Percentiles rank a stretch among this genome's conserved stretches.
phyloP scores from a whole-genome alignment of 2,329 filamentous ascomycete genomes.

The Penicillium psychrosexuale region DNA sequence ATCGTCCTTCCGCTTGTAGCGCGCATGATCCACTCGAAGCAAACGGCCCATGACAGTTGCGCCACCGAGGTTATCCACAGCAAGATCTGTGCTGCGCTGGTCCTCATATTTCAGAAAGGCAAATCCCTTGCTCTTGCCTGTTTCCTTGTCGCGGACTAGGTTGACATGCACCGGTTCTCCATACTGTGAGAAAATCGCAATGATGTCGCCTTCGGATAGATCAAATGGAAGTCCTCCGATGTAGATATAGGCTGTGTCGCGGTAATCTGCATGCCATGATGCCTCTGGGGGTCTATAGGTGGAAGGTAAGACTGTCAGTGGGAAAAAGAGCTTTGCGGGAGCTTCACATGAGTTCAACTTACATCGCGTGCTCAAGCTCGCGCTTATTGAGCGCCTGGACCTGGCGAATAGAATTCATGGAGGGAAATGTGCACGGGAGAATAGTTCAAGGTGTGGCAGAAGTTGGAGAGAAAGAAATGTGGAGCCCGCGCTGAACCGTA shows the following conservation, averaged over 20 bases:
- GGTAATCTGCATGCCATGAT: constrained; percentile 97
- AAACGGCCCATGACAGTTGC: constrained; percentile 76
- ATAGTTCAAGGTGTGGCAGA: constrained; percentile 1
- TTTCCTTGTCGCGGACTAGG: constrained; percentile 89
- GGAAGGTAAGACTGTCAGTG: constrained; percentile 9
- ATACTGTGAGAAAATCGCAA: constrained; percentile 96
- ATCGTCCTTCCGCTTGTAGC: constrained; percentile 85
- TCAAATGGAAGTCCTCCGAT: constrained; percentile 92
- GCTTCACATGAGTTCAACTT: constrained; percentile 38
- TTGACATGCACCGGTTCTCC: constrained; percentile 94
- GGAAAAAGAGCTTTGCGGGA: not conserved
- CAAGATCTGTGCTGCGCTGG: constrained; percentile 90
- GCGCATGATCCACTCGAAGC: constrained; percentile 84
- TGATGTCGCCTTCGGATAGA: constrained; percentile 89
- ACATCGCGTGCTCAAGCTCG: constrained; percentile 86
- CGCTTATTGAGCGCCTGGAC: constrained; percentile 91
- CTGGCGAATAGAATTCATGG: constrained; percentile 90
- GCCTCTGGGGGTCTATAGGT: constrained; percentile 68
- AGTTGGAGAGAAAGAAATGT: constrained; percentile 16
- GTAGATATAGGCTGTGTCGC: constrained; percentile 94
- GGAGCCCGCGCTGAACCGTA: constrained; percentile 27
- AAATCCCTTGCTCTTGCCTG: constrained; percentile 90
- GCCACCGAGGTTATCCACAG: constrained; percentile 92
- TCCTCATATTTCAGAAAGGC: constrained; percentile 98
- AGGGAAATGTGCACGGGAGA: constrained; percentile 19